A percentile compares a stretch with the other conserved stretches of the same genome.
Evolutionary conservation across 192 early-diverging fungal species (phyloP).

Genomic region (Entophlyctis luteolus): DNA sequence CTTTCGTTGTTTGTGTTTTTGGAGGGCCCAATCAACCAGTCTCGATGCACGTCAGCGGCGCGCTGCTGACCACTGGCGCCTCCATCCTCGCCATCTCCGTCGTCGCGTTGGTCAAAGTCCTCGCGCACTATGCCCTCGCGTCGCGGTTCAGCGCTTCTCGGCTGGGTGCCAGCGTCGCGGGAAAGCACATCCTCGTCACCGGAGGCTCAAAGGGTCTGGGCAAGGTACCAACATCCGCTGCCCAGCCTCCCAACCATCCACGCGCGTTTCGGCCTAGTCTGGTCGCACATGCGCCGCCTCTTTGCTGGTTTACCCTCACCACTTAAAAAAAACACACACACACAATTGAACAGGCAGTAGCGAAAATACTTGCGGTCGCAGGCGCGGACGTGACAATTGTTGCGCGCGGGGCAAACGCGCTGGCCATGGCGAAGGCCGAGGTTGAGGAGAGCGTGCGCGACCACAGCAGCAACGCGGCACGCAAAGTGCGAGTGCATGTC

Average conservation of each 20-base stretch:
- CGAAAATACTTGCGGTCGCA: conserved; percentile 22
- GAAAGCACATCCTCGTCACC: conserved; percentile 41
- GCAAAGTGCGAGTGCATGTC: neutral
- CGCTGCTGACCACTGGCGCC: no score
- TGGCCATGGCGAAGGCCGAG: neutral
- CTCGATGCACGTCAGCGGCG: no score
- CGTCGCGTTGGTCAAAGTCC: conserved; percentile 23
- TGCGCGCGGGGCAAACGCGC: conserved; percentile 34
- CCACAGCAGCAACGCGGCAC: no score
- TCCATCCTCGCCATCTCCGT: conserved; percentile 4
- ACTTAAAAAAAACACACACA: neutral
- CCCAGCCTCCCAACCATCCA: no score
- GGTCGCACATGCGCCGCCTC: neutral
- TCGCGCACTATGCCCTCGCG: conserved; percentile 16
- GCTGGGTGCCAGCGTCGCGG: conserved; percentile 3
- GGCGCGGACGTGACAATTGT: conserved; percentile 49
- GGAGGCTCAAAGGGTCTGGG: conserved; percentile 47
- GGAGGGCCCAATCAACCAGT: no score
- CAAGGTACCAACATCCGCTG: no score
- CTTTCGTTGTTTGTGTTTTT: no score
- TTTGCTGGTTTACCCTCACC: neutral
- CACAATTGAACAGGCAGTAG: conserved; percentile 20
- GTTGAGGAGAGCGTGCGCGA: neutral
- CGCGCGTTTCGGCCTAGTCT: neutral
- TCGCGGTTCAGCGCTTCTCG: neutral